These are phyloP conservation scores for Abortiporus biennis DNA, from an alignment of 1,284 basidiomycete genomes.

Conservation along the genomic window DNA sequence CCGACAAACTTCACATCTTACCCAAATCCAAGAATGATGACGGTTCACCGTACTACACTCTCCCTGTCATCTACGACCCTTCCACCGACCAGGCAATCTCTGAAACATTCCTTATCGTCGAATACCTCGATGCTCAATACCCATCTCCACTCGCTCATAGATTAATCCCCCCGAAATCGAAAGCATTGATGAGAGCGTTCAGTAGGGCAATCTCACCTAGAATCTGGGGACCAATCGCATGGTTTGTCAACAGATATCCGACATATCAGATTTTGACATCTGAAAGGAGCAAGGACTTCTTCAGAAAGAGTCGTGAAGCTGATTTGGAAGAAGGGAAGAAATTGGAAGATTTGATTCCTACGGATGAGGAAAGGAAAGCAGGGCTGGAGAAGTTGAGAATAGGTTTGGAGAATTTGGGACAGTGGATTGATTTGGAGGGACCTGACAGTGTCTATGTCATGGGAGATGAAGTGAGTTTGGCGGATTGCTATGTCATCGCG, in stretches of 20 bases:
- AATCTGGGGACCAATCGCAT: too few relatives aligned
- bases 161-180: conserved; percentile 22
- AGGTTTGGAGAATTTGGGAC: not conserved
- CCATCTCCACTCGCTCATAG: conserved; percentile 23
- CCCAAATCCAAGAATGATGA: conserved; percentile 12
- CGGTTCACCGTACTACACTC: conserved; percentile 17
- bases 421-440: conserved; percentile 4
- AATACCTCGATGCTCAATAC: conserved; percentile 40
- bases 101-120: conserved; percentile 36
- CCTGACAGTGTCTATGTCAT: conserved; percentile 6
- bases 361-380: too few relatives aligned
- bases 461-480: conserved; percentile 10
- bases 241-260: conserved; percentile 3
- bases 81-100: conserved; percentile 27
- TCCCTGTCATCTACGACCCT: conserved; percentile 22
- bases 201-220: too few relatives aligned
- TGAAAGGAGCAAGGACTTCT: conserved; percentile 15
- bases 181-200: conserved; percentile 14
- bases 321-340: conserved; percentile 11
- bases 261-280: conserved; percentile 7
- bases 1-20: conserved; percentile 19
- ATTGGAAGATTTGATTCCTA: too few relatives aligned
- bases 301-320: conserved; percentile 17
- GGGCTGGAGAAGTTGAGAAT: not conserved
- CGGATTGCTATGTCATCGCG: conserved; percentile 10